Percentiles rank a stretch among this genome's conserved stretches.
phyloP scores from a whole-genome alignment of 2,329 filamentous ascomycete genomes.

The Aspergillus nomiae region DNA sequence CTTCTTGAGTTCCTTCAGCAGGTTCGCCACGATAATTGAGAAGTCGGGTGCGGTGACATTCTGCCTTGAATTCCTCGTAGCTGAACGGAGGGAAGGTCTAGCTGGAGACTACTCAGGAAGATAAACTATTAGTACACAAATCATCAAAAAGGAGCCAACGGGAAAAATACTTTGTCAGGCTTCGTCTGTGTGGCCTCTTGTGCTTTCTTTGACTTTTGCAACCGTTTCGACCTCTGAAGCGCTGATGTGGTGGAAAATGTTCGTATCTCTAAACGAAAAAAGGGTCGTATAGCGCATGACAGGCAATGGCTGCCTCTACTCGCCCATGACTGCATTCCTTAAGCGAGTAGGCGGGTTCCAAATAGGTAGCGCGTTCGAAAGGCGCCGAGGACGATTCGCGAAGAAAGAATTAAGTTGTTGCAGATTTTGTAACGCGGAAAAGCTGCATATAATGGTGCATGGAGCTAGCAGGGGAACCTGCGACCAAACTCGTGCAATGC shows the following conservation, averaged over 20 bases:
- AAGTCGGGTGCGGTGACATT: slow-evolving; percentile 30
- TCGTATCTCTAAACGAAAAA: slow-evolving; percentile 29
- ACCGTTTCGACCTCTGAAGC: slow-evolving; percentile 24
- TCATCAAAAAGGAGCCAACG: background rate
- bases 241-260: slow-evolving; percentile 34
- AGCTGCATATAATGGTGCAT: background rate
- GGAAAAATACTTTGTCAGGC: background rate
- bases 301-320: slow-evolving; percentile 42
- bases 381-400: background rate
- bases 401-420: background rate
- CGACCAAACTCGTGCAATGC: background rate
- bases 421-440: background rate
- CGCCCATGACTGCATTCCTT: slow-evolving; percentile 45
- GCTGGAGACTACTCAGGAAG: slow-evolving; percentile 3
- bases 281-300: slow-evolving; percentile 41
- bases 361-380: background rate
- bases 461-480: background rate
- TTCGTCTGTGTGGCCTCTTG: background rate
- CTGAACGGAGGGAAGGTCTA: slow-evolving; percentile 1
- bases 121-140: background rate
- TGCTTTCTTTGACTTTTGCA: slow-evolving; percentile 16
- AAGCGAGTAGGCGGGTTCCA: background rate
- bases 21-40: slow-evolving; percentile 25
- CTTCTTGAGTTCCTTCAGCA: slow-evolving; percentile 28
- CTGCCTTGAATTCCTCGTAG: slow-evolving; percentile 5